These are phyloP conservation scores for Hypoxylon sp. DNA, from an alignment of 2,329 filamentous ascomycete species.

Conservation along the genomic window DNA sequence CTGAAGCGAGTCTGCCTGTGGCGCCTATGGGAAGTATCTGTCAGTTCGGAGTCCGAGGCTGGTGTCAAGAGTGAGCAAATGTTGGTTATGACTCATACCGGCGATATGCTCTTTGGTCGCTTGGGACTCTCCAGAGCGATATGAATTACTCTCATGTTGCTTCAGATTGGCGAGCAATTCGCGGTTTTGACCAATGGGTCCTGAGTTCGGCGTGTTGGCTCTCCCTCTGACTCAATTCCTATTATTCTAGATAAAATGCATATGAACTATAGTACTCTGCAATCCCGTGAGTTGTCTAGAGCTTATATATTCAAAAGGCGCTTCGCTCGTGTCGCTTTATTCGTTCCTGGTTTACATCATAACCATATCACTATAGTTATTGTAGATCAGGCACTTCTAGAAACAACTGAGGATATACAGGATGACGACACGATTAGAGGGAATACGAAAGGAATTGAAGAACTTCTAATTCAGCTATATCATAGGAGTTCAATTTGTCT, in stretches of 20 bases:
- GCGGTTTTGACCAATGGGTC: constrained; percentile 6
- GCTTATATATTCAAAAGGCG: background rate
- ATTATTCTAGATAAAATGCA: background rate
- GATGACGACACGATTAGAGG: background rate
- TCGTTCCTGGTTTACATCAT: constrained; percentile 10
- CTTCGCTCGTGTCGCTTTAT: background rate
- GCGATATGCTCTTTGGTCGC: background rate
- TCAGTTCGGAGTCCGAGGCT: background rate
- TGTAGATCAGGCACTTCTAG: background rate
- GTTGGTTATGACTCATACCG: too few species aligned
- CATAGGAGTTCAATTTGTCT: background rate
- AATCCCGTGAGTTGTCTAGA: background rate
- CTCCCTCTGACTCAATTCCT: background rate
- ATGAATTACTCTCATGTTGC: background rate
- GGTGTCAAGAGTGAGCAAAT: background rate
- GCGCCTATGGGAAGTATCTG: background rate
- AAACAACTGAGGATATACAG: background rate
- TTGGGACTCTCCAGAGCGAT: background rate
- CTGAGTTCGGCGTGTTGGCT: constrained; percentile 3
- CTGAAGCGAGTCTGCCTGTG: constrained; percentile 11
- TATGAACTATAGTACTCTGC: background rate
- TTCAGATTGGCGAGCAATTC: constrained; percentile 16
- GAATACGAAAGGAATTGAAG: background rate
- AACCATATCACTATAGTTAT: constrained; percentile 6
- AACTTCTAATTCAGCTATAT: background rate